These are phyloP conservation scores for Collybia sordida DNA, from an alignment of 768 basidiomycete species.

Conservation along the genomic window DNA sequence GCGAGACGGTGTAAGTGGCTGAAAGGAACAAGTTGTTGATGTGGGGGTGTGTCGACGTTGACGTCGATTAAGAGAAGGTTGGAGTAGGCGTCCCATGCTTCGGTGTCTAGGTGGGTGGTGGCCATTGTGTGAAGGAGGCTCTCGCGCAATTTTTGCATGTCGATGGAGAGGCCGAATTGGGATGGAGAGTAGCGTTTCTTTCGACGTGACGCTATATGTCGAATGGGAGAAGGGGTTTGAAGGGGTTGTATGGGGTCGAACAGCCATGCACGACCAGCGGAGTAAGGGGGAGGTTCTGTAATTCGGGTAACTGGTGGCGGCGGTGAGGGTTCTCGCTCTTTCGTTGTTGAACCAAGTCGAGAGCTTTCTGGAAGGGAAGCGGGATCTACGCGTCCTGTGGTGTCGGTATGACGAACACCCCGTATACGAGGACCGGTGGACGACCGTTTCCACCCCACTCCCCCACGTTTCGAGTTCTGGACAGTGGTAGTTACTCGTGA, in stretches of 20 bases:
- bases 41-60: slow-evolving; percentile 16
- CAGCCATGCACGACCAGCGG: slow-evolving; percentile 26
- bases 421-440: too few species aligned
- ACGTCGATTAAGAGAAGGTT: slow-evolving; percentile 26
- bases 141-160: slow-evolving; percentile 10
- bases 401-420: too few species aligned
- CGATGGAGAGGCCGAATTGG: slow-evolving; percentile 1
- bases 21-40: slow-evolving; percentile 31
- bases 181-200: not conserved
- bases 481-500: not conserved
- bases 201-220: not conserved
- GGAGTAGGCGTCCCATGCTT: slow-evolving; percentile 44
- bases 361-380: not conserved
- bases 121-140: slow-evolving; percentile 18
- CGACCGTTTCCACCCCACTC: too few species aligned
- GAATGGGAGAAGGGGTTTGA: too few species aligned
- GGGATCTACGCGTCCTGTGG: too few species aligned
- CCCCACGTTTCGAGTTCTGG: too few species aligned
- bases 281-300: slow-evolving; percentile 14
- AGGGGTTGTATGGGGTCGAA: slow-evolving; percentile 8
- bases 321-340: not conserved
- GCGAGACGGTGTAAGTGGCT: slow-evolving; percentile 61
- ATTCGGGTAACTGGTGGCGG: not conserved
- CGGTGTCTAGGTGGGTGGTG: slow-evolving; percentile 16
- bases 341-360: not conserved